Evolutionary conservation across 1,139 yeast genomes (phyloP).

Genomic region (Yamadazyma sp.): DNA sequence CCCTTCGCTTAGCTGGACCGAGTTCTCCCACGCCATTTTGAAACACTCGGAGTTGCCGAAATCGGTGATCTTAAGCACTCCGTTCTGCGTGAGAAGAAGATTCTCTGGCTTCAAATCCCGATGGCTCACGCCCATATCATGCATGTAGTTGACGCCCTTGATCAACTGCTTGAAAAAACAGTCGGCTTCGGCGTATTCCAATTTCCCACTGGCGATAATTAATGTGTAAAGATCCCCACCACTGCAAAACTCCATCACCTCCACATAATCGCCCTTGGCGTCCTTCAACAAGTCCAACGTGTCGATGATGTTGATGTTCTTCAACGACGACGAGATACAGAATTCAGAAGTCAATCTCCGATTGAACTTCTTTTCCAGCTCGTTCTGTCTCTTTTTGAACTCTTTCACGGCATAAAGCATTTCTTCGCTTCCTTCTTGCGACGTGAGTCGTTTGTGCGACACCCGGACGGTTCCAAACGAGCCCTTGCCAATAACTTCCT

Average conservation of each 20-base stretch:
- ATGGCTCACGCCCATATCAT: constrained; percentile 95
- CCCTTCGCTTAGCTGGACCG: constrained; percentile 80
- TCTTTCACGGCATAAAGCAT: constrained; percentile 49
- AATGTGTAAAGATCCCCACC: constrained; percentile 93
- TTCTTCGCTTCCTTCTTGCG: constrained; percentile 24
- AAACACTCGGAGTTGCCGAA: constrained; percentile 96
- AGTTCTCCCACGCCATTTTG: constrained; percentile 94
- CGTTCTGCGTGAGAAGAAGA: constrained; percentile 73
- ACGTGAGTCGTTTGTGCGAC: constrained; percentile 37
- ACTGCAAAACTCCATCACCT: constrained; percentile 94
- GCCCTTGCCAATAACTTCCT: constrained; percentile 50
- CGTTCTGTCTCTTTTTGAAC: constrained; percentile 42
- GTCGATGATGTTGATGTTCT: constrained; percentile 62
- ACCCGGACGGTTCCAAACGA: constrained; percentile 50
- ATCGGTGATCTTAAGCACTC: constrained; percentile 85
- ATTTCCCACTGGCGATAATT: constrained; percentile 78
- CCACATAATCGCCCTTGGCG: constrained; percentile 90
- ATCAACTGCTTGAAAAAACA: constrained; percentile 92
- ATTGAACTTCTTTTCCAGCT: constrained; percentile 45
- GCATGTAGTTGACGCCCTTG: constrained; percentile 93
- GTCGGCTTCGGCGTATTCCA: constrained; percentile 87
- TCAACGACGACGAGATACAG: constrained; percentile 49
- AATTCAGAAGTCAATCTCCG: constrained; percentile 47
- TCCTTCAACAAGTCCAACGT: constrained; percentile 87
- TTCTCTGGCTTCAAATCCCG: constrained; percentile 96